phyloP scores from a whole-genome alignment of 768 basidiomycete genomes.

The Arthromyces matolae region DNA sequence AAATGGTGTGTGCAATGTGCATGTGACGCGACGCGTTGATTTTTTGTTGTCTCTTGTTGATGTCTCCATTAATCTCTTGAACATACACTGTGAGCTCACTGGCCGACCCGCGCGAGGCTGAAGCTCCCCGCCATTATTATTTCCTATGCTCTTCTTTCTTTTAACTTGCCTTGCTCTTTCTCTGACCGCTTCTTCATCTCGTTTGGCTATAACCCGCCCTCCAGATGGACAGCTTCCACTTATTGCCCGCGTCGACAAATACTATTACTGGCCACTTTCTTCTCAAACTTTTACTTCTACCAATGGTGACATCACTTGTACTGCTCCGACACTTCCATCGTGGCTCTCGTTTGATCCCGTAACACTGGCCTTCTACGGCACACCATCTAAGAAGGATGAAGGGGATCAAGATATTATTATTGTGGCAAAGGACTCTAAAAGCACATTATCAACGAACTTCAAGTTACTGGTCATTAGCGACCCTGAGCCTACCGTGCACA shows the following conservation, averaged over 20 bases:
- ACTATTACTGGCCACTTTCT: conserved; percentile 71
- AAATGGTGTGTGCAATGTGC: not conserved
- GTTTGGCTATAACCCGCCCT: conserved; percentile 53
- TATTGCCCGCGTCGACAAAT: conserved; percentile 63
- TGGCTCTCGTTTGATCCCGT: conserved; percentile 77
- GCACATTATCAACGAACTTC: conserved; percentile 49
- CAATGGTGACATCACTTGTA: conserved; percentile 43
- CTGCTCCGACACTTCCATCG: conserved; percentile 53
- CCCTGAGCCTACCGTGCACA: conserved; percentile 50
- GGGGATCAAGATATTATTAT: conserved; percentile 61
- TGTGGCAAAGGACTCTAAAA: conserved; percentile 53
- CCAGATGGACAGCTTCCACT: conserved; percentile 72
- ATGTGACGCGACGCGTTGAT: conserved; percentile 8
- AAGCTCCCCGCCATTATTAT: conserved; percentile 44
- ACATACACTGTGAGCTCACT: conserved; percentile 44
- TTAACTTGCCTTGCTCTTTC: conserved; percentile 42
- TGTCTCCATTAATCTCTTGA: conserved; percentile 1
- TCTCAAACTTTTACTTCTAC: conserved; percentile 58
- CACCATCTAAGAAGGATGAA: conserved; percentile 58
- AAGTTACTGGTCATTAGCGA: conserved; percentile 54
- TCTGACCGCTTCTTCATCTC: conserved; percentile 36
- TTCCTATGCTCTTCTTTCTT: conserved; percentile 64
- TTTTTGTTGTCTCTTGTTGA: conserved; percentile 31
- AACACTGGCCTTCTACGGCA: conserved; percentile 63
- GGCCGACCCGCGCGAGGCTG: conserved; percentile 47